These are phyloP conservation scores for Brachypodium distachyon DNA, from an alignment of 202 grass and related monocot species.

Conservation along the genomic window DNA sequence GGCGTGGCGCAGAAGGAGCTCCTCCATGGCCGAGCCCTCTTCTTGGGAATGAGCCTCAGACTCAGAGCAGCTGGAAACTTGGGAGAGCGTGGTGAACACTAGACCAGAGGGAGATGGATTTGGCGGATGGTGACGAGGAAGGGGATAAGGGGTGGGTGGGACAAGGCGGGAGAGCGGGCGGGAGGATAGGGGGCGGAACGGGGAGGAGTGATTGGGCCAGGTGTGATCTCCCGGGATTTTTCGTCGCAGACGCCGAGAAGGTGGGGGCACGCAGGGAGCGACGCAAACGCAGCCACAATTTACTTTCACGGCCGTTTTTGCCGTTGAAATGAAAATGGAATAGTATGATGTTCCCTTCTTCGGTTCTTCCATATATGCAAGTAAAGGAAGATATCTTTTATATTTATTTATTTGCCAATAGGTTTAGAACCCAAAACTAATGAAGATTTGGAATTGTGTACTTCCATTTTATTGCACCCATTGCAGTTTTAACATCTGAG, in stretches of 20 bases:
- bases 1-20: constrained; percentile 32
- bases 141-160: constrained; percentile 37
- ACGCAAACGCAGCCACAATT: no score
- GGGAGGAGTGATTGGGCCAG: constrained; percentile 34
- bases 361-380: no score
- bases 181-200: constrained; percentile 1
- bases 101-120: constrained; percentile 1
- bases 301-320: no score
- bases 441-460: no score
- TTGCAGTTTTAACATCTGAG: no score
- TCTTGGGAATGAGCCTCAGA: neutral
- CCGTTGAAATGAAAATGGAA: no score
- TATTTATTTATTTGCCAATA: no score
- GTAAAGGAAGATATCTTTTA: no score
- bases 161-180: neutral
- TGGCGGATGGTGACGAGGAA: neutral
- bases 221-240: constrained; percentile 29
- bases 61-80: neutral
- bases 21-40: constrained; percentile 26
- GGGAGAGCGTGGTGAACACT: neutral
- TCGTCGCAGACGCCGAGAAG: neutral
- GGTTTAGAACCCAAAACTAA: no score
- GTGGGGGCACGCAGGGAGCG: neutral
- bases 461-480: no score
- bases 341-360: no score